Percentiles rank a stretch among this genome's conserved stretches.
These are phyloP conservation scores for Phoma sp. DNA, from an alignment of 2,329 filamentous ascomycete species.

Conservation along the genomic window DNA sequence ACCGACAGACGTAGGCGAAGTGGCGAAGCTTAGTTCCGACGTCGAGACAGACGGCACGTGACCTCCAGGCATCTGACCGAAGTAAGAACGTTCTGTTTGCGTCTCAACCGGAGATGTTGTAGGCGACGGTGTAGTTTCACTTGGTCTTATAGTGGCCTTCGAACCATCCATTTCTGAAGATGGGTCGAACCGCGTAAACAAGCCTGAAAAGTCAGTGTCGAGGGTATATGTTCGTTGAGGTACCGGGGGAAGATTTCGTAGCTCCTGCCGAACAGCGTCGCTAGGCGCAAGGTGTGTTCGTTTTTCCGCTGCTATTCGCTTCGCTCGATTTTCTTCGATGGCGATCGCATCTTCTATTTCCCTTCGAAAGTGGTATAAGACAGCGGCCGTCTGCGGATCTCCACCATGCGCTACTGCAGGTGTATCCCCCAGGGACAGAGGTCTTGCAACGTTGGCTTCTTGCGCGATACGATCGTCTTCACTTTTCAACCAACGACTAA, in stretches of 20 bases:
- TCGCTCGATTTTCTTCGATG: conserved; percentile 42
- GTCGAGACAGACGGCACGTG: conserved; percentile 34
- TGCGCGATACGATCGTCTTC: conserved; percentile 37
- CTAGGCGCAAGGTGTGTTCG: conserved; percentile 39
- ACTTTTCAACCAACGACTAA: conserved; percentile 37
- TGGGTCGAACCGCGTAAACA: conserved; percentile 25
- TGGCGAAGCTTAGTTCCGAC: conserved; percentile 22
- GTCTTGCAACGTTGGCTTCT: conserved; percentile 26
- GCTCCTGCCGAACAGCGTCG: conserved; percentile 37
- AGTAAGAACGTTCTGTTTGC: conserved; percentile 19
- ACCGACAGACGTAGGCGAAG: conserved; percentile 19
- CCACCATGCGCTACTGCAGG: conserved; percentile 24
- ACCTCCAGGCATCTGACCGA: conserved; percentile 22
- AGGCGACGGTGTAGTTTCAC: conserved; percentile 21
- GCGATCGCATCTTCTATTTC: conserved; percentile 42
- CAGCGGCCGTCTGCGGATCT: conserved; percentile 36
- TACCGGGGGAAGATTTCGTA: conserved; percentile 34
- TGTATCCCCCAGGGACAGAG: conserved; percentile 31
- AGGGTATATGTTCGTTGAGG: conserved; percentile 38
- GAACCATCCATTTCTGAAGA: conserved; percentile 21
- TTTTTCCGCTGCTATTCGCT: conserved; percentile 33
- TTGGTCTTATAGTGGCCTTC: conserved; percentile 21
- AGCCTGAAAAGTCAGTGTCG: conserved; percentile 31
- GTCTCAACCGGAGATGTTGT: conserved; percentile 23
- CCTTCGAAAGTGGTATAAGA: conserved; percentile 36